Base-by-base conservation (phyloP, 148 eudicot genomes). In the Fagopyrum esculentum region DNA sequence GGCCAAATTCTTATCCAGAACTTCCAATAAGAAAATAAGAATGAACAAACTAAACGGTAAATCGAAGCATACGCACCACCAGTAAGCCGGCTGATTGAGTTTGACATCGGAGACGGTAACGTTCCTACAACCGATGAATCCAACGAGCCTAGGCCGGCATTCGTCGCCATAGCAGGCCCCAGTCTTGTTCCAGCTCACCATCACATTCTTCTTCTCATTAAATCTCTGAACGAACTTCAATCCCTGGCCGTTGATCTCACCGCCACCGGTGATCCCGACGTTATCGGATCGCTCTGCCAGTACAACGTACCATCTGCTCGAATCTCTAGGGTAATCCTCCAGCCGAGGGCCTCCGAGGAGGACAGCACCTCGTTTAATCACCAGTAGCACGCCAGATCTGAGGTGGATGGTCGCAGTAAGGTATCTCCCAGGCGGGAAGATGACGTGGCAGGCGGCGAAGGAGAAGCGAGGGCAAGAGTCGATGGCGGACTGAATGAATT, bases 111-210 rank as follows among this genome's bases (percentile, higher is more conserved):
- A 83, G 19, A 95, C 76, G 26, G 75, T 69, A 26, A 90, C 96
- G 73, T 92, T 82, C 56, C 35, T 74, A 66, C 92, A 90, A 35
- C 96, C 79, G 40, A 95, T 76, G 40, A 95, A 92, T 22, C 98
- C 98, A 6, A 95, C 90, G 56, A 95, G 79, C 47, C 98, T 79
- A 1, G 98, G 98, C 78, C 98, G 49, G 45, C 98, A 95, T 85
- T 95, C 98, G 52, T 92, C 97, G 12, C 96, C 98, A 43, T 69
- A 49, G 55, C 98, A 95, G 40, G 80, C 86, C 35, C 97, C 96
- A 0, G 93, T 92, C 46, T 73, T 43, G 68, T 95, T 95, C 98
- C 98, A 95, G 30, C 97, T 95, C 85, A 95, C 92, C 98, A 92
- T 95, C 85, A 95, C 98, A 76, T 92, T 95, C 87, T 95, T 95